phyloP scores from a whole-genome alignment of 768 basidiomycete species.

The Termitomyces sp. region DNA sequence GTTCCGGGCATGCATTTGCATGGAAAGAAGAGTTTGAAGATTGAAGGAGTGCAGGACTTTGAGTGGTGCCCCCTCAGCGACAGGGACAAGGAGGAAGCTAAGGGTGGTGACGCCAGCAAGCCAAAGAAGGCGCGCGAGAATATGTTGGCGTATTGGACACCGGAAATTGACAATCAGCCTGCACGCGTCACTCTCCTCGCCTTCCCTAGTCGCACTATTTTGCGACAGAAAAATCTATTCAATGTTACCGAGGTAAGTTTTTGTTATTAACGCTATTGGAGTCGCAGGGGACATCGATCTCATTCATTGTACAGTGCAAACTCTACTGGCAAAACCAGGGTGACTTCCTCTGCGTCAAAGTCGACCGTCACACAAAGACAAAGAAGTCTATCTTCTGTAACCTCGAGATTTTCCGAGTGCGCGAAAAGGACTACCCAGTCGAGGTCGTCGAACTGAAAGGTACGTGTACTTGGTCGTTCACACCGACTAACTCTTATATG shows the following conservation, averaged over 20 bases:
- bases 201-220: slow-evolving; percentile 77
- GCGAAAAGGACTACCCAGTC: slow-evolving; percentile 97
- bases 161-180: slow-evolving; percentile 93
- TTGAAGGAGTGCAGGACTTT: slow-evolving; percentile 96
- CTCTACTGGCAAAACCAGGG: slow-evolving; percentile 98
- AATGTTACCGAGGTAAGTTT: slow-evolving; percentile 88
- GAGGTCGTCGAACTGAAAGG: slow-evolving; percentile 98
- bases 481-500: neutral
- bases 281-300: slow-evolving; percentile 1
- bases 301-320: slow-evolving; percentile 64
- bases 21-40: slow-evolving; percentile 95
- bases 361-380: slow-evolving; percentile 97
- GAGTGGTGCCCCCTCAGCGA: slow-evolving; percentile 97
- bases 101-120: slow-evolving; percentile 26
- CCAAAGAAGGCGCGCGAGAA: slow-evolving; percentile 80
- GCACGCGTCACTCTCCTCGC: slow-evolving; percentile 91
- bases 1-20: slow-evolving; percentile 90
- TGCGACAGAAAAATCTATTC: slow-evolving; percentile 96
- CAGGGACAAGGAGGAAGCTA: slow-evolving; percentile 71
- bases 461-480: slow-evolving; percentile 20
- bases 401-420: slow-evolving; percentile 93
- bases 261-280: neutral
- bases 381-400: slow-evolving; percentile 99
- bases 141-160: slow-evolving; percentile 96
- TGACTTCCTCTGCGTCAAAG: slow-evolving; percentile 97